Base-by-base conservation (phyloP, 345 rosid species). In the Gossypium longicalyx region DNA sequence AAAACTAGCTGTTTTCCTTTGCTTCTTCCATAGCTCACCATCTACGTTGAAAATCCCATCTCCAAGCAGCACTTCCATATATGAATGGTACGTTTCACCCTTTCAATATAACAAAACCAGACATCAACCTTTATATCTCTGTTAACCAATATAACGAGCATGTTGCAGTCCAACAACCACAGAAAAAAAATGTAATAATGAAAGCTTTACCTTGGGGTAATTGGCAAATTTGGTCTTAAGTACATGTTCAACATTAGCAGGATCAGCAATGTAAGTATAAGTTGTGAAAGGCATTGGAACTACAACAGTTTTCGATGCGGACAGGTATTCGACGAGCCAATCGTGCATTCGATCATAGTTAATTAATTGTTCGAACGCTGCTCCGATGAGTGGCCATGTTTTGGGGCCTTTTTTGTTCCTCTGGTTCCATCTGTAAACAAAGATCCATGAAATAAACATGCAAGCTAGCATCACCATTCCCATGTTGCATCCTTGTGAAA, bases 301-400 rank as follows among this genome's bases (percentile, higher is more conserved):
- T 3, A 89, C 93, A 1, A 92, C 95, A 3, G 92, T 89, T 82
- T 75, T 92, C 38, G 77, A 80, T 68, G 86, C 77, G 0, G 91
- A 86, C 12, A 94, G 74, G 77, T 91, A 92, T 17, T 81, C 80
- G 51, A 91, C 93, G 38, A 94, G 85, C 98, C 98, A 94, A 44
- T 94, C 97, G 7, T 94, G 98, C 98, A 94, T 94, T 59, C 88
- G 73, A 57, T 90, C 92, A 71, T 84, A 92, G 77, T 92, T 94
- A 68, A 86, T 19, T 0, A 94, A 79, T 76, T 94, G 98, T 67
- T 94, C 97, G 25, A 94, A 76, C 2, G 93, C 95, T 54, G 97
- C 97, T 72, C 98, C 98, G 2, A 94, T 82, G 67, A 91, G 71
- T 45, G 98, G 98, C 98, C 98, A 92, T n/a, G 97, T 89, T 79